Base-by-base conservation (phyloP, 2,329 filamentous ascomycete species). In the Diaporthe capsici region DNA sequence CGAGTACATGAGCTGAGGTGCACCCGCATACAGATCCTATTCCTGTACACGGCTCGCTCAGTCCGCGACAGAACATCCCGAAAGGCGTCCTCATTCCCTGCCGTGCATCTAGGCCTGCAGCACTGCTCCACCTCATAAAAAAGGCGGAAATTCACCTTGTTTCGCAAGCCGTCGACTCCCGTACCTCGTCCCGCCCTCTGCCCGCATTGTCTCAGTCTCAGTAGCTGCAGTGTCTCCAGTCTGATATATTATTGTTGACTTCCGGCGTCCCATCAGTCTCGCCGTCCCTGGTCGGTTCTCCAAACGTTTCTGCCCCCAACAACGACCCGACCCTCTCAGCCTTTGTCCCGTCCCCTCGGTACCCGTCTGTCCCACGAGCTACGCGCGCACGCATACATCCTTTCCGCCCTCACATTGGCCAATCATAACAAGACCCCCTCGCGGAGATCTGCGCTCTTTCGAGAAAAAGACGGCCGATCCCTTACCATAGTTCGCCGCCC, bases 111-210 rank as follows among this genome's bases (percentile, higher is more conserved):
- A 51, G 42, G 63, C 44, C 63, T 51, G 63, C 39, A 22, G 39
- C 44, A 4, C 20, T 37, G 65, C 65, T 55, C 65, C 65, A 70
- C 65, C 49, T 20, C 51, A 70, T 42, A 39, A 70, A 53, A 68
- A 68, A 42, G 20, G 22, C 65, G 13, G 65, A 70, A 49, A 70
- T 70, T 70, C 65, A 70, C 15, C 65, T 70, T 70, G 47, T 70
- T 42, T 55, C 47, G 65, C 65, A 28, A 70, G 65, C 65, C 49
- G 65, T 55, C 39, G 65, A 12, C 28, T 70, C 49, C 65, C 65
- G 65, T 42, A 5, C 25, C 53, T 55, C 53, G 25, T 37, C 12
- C 15, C 34, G 20, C 34, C 34, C 39, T n/a, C 51, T 28, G 31
- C 28, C 2, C 31, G 44, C 44, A 5, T 25, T 68, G 31, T n/a